Base-by-base conservation (phyloP, 371 early-diverging fungal species). In the Mucor indicus region DNA sequence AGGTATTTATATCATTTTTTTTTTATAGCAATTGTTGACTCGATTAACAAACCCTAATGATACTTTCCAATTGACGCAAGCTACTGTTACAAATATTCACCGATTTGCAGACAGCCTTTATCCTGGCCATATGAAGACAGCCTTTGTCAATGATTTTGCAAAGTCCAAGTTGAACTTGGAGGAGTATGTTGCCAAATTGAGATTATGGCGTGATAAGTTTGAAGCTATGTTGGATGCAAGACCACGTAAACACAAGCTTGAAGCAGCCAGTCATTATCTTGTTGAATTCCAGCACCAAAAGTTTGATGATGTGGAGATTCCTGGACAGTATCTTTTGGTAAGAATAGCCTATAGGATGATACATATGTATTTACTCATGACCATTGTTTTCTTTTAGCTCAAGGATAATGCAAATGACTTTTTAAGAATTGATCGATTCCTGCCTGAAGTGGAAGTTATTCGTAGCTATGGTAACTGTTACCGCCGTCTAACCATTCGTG, bases 201-300 rank as follows among this genome's bases (percentile, higher is more conserved):
- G 85, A 50, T 67, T 75, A 44, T 96, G 96, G 96, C 82, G 93
- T 23, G 90, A 95, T 66, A 85, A 87, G 45, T 86, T 96, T 64
- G 93, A 94, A 51, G 84, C 78, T 25, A 78, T 91, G 46, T 64
- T 97, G 53, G 89, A 91, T 52, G 74, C 80, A 42, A 84, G 91
- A 20, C 92, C 95, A 15, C 69, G 81, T n/a, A 76, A 77, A 31
- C 92, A 87, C 50, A 83, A 87, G 57, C 70, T 96, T 12, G 94
- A 95, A 62, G 77, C 87, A 19, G 86, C 88, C 54, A 88, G 89
- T 27, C 91, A 87, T 39, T 95, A 94, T 70, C 68, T 99, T 43
- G 95, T 91, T 2, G 98, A 99, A 57, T 97, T 98, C 74, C 96
- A 98, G 63, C 92, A 95, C 67, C 91, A 93, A 50, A 93, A 92